phyloP scores from a whole-genome alignment of 148 eudicot species.

The Rhododendron kiyosumense region DNA sequence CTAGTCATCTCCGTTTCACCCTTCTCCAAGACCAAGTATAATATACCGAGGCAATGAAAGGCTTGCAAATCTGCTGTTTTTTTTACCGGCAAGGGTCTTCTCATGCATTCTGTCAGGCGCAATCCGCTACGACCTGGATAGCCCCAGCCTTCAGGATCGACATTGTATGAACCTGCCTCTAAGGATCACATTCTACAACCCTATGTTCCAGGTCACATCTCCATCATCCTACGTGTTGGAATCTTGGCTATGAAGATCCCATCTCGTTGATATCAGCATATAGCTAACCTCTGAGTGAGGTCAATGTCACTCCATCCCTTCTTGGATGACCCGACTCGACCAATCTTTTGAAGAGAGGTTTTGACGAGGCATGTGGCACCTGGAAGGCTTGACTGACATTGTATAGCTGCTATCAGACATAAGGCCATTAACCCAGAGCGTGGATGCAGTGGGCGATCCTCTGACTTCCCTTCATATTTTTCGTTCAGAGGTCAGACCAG shows the following conservation, averaged over 20 bases:
- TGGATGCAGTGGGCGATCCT: background rate
- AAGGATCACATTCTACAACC: background rate
- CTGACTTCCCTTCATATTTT: background rate
- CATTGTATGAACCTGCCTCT: background rate
- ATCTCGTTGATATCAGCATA: background rate
- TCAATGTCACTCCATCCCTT: background rate
- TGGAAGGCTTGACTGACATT: background rate
- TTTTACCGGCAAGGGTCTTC: background rate
- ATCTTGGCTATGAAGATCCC: background rate
- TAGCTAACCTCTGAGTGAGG: background rate
- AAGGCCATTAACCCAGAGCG: background rate
- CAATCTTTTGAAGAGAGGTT: background rate
- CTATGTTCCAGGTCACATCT: background rate
- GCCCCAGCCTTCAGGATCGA: background rate
- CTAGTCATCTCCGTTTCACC: background rate
- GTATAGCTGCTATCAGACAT: background rate
- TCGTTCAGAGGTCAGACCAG: background rate
- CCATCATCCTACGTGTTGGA: background rate
- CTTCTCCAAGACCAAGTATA: background rate
- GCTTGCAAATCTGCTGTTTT: background rate
- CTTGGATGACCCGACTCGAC: background rate
- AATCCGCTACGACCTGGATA: background rate
- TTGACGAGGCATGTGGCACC: background rate
- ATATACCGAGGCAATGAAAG: background rate
- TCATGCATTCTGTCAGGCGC: background rate